Conservation (phyloP, 2,329 filamentous ascomycete species). For the Sarocladium brachiariae region DNA sequence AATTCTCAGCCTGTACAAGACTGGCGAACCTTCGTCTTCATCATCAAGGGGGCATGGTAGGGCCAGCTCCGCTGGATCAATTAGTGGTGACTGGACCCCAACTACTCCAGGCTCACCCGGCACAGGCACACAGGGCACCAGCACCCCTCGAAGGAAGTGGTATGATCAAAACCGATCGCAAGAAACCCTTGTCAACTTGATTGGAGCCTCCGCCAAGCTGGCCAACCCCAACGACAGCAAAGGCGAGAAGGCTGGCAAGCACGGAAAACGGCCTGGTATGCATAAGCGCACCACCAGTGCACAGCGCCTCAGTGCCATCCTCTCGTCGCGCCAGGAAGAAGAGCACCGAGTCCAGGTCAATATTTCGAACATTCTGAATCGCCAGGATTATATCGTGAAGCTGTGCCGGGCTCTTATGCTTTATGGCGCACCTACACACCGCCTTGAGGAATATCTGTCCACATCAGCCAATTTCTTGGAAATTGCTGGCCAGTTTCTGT, state of each 20-base stretch:
- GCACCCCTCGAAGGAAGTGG: constrained; percentile 42
- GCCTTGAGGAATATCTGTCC: constrained; percentile 80
- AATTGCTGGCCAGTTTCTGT: constrained; percentile 82
- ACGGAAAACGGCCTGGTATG: constrained; percentile 13
- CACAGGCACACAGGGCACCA: constrained; percentile 21
- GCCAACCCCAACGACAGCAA: constrained; percentile 26
- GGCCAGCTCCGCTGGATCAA: constrained; percentile 22
- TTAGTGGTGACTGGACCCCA: constrained; percentile 9
- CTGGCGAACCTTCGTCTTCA: constrained; percentile 20
- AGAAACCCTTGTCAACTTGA: constrained; percentile 39
- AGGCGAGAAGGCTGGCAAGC: constrained; percentile 3
- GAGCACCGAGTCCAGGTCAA: constrained; percentile 40
- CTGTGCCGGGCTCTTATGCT: constrained; percentile 81
- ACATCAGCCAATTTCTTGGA: constrained; percentile 79
- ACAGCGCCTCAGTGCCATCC: constrained; percentile 29
- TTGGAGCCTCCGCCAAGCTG: constrained; percentile 38
- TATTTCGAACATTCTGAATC: constrained; percentile 62
- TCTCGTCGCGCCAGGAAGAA: constrained; percentile 29
- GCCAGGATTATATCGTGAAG: constrained; percentile 76
- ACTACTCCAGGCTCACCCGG: constrained; percentile 24
- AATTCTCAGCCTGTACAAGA: constrained; percentile 39
- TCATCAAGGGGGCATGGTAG: constrained; percentile 17
- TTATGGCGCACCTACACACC: constrained; percentile 83
- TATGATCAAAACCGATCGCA: constrained; percentile 40
- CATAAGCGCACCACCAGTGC: constrained; percentile 30